Percentiles rank a stretch among this genome's conserved stretches.
phyloP scores from a whole-genome alignment of 2,329 filamentous ascomycete genomes.

The Ophiocordyceps camponoti-floridani region DNA sequence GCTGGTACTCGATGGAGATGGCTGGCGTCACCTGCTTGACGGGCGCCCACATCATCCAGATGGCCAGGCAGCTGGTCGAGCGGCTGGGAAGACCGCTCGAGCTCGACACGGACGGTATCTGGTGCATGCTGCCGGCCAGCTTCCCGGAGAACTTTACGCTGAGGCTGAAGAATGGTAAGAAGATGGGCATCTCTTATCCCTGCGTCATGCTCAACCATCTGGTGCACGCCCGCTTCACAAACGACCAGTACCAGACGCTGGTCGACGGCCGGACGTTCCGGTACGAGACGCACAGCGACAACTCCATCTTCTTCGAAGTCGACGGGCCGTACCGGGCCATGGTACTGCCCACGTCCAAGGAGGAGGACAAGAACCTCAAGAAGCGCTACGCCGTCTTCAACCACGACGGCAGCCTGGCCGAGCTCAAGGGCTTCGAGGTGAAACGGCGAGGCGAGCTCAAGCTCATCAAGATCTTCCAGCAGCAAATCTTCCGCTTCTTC shows the following conservation, averaged over 20 bases:
- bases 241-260: conserved; percentile 90
- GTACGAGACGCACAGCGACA: conserved; percentile 95
- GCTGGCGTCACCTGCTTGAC: conserved; percentile 95
- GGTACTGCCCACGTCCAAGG: conserved; percentile 92
- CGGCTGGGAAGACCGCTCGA: conserved; percentile 83
- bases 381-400: conserved; percentile 99
- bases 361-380: conserved; percentile 98
- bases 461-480: conserved; percentile 98
- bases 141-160: conserved; percentile 96
- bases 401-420: conserved; percentile 84
- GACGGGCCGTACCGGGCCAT: conserved; percentile 96
- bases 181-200: conserved; percentile 88
- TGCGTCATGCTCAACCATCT: conserved; percentile 98
- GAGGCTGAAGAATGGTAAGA: conserved; percentile 90
- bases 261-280: conserved; percentile 62
- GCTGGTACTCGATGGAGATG: conserved; percentile 99
- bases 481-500: conserved; percentile 99
- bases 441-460: conserved; percentile 96
- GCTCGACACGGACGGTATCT: conserved; percentile 95
- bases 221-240: conserved; percentile 87
- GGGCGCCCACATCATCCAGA: conserved; percentile 88
- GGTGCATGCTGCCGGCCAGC: conserved; percentile 93
- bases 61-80: conserved; percentile 86
- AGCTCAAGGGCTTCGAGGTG: conserved; percentile 93
- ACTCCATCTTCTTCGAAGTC: conserved; percentile 98